Evolutionary conservation across 73 alveolate genomes (phyloP).

Genomic region (Uronychia binucleata): DNA sequence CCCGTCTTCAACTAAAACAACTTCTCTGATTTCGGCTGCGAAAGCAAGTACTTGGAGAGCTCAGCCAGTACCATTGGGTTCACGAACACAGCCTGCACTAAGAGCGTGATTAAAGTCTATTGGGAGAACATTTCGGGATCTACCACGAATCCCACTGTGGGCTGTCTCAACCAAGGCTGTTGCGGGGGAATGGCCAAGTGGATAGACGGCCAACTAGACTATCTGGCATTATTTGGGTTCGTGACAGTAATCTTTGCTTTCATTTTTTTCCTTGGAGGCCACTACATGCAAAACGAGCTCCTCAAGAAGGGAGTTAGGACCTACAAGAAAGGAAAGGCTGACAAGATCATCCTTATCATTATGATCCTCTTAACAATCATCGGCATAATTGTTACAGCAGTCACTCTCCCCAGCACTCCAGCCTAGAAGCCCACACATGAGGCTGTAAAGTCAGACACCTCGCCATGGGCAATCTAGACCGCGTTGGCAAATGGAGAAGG

Average conservation of each 20-base stretch:
- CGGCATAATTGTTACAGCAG: neutral
- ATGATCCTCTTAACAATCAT: neutral
- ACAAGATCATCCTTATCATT: neutral
- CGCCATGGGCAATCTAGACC: neutral
- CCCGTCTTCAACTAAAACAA: neutral
- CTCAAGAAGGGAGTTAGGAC: neutral
- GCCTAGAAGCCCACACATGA: neutral
- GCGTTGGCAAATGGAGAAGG: neutral
- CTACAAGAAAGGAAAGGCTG: neutral
- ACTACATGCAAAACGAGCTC: neutral
- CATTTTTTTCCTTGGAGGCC: neutral
- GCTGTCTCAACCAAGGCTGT: constrained; percentile 8
- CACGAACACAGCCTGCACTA: neutral
- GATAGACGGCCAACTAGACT: neutral
- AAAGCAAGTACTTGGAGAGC: neutral
- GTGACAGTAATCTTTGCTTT: neutral
- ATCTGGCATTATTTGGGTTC: constrained; percentile 5
- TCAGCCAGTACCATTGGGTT: neutral
- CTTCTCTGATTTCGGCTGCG: neutral
- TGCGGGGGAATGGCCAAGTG: neutral
- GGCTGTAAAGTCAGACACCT: neutral
- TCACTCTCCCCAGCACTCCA: neutral
- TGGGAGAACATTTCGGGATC: neutral
- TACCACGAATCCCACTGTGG: neutral
- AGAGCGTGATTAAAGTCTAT: neutral